These are phyloP conservation scores for Recurvomyces mirabilis DNA, from an alignment of 495 filamentous ascomycete species.

Conservation along the genomic window DNA sequence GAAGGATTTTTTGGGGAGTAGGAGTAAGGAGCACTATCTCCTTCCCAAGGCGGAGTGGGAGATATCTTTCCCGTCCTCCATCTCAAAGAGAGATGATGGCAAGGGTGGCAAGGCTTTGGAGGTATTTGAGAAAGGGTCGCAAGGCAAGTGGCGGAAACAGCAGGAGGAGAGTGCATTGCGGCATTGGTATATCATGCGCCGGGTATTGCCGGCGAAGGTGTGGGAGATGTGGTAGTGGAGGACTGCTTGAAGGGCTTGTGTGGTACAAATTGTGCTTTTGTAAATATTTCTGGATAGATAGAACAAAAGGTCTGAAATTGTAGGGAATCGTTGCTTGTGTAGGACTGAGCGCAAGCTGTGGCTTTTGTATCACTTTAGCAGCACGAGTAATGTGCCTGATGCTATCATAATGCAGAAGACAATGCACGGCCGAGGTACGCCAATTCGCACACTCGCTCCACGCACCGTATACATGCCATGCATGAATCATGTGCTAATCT, in stretches of 20 bases:
- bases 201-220: constrained; percentile 60
- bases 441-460: too few relatives aligned
- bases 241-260: too few relatives aligned
- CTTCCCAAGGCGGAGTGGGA: constrained; percentile 64
- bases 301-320: not conserved
- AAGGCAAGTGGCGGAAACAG: constrained; percentile 34
- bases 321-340: too few relatives aligned
- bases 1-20: constrained; percentile 60
- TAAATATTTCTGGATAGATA: not conserved
- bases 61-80: constrained; percentile 33
- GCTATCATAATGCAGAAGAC: too few relatives aligned
- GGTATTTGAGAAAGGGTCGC: constrained; percentile 45
- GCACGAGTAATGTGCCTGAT: too few relatives aligned
- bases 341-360: too few relatives aligned
- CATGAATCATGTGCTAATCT: too few relatives aligned
- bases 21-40: constrained; percentile 55
- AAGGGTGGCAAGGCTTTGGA: constrained; percentile 8
- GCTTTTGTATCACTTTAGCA: too few relatives aligned
- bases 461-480: too few relatives aligned
- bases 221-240: constrained; percentile 79
- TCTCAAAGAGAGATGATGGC: not conserved
- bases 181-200: constrained; percentile 88
- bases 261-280: not conserved
- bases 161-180: constrained; percentile 64
- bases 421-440: too few relatives aligned